Percentiles rank a stretch among this genome's conserved stretches.
These are phyloP conservation scores for Kalmanozyma brasiliensis DNA, from an alignment of 1,284 basidiomycete species.

Conservation along the genomic window DNA sequence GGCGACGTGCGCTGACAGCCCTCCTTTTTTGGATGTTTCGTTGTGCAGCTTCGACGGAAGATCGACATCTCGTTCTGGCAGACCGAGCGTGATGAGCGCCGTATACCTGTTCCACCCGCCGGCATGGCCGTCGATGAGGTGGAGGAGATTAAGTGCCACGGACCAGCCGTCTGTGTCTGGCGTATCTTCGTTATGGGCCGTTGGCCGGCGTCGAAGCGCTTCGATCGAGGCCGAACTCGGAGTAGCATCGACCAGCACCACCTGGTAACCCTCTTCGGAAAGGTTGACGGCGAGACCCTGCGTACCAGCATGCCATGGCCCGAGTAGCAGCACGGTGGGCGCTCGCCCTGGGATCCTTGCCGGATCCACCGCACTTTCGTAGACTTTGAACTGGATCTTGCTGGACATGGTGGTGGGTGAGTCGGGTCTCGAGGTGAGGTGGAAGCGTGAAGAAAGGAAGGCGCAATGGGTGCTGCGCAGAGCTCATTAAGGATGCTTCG, in stretches of 20 bases:
- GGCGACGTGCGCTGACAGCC: conserved; percentile 14
- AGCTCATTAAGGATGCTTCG: too few relatives aligned
- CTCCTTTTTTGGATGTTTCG: conserved; percentile 13
- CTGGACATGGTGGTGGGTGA: conserved; percentile 7
- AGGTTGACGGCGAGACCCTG: conserved; percentile 28
- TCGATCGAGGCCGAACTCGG: conserved; percentile 11
- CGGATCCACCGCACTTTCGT: conserved; percentile 12
- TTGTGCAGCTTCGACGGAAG: conserved; percentile 9
- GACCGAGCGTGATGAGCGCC: conserved; percentile 15
- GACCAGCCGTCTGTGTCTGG: conserved; percentile 25
- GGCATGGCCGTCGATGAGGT: conserved; percentile 10
- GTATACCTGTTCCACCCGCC: conserved; percentile 35
- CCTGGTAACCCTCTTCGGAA: conserved; percentile 41
- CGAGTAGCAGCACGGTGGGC: conserved; percentile 20
- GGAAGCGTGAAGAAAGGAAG: background rate
- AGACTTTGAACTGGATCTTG: conserved; percentile 14
- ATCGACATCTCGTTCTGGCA: conserved; percentile 17
- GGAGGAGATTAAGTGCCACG: conserved; percentile 12
- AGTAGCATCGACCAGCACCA: conserved; percentile 18
- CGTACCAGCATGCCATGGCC: conserved; percentile 18
- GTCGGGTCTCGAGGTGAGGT: background rate
- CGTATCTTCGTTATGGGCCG: conserved; percentile 8
- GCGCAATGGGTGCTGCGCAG: too few relatives aligned
- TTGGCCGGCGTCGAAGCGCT: conserved; percentile 8
- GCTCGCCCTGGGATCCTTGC: conserved; percentile 20